Evolutionary conservation across 805 yeast species (phyloP).

Genomic region (Cyberlindnera americana): DNA sequence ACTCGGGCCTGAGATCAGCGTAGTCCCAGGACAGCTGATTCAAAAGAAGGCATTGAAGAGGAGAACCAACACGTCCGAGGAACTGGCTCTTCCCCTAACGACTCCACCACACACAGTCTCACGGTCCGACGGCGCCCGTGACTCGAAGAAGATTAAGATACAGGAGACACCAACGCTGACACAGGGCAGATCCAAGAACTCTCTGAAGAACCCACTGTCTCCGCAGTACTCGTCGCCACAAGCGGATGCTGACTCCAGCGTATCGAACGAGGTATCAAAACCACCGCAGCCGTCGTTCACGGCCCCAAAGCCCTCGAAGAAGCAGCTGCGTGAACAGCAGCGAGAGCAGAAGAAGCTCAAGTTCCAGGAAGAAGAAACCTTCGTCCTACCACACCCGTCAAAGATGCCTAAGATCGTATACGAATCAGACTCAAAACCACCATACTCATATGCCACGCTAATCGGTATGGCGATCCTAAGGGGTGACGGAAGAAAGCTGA

Average conservation of each 20-base stretch:
- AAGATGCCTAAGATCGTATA: conserved; percentile 24
- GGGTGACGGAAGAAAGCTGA: conserved; percentile 66
- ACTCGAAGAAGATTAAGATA: conserved; percentile 13
- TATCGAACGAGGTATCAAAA: conserved; percentile 10
- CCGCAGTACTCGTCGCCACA: conserved; percentile 29
- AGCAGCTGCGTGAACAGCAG: conserved; percentile 11
- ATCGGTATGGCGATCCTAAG: conserved; percentile 91
- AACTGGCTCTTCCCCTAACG: conserved; percentile 19
- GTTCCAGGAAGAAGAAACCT: conserved; percentile 8
- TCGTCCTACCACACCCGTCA: conserved; percentile 22
- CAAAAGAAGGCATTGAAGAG: conserved; percentile 8
- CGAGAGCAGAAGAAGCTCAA: conserved; percentile 10
- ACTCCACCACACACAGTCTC: conserved; percentile 30
- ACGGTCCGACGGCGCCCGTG: conserved; percentile 16
- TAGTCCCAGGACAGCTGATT: conserved; percentile 1
- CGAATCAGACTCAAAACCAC: conserved; percentile 59
- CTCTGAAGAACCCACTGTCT: conserved; percentile 21
- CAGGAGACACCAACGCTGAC: conserved; percentile 27
- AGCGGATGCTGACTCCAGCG: conserved; percentile 3
- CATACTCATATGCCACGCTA: conserved; percentile 88
- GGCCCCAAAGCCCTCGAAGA: conserved; percentile 17
- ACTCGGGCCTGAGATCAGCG: conserved; percentile 8
- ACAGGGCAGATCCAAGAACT: conserved; percentile 20
- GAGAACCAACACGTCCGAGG: conserved; percentile 14
- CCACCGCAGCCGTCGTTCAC: conserved; percentile 26